Conservation (phyloP, 805 yeast genomes). For the Metschnikowia reukaufii region DNA sequence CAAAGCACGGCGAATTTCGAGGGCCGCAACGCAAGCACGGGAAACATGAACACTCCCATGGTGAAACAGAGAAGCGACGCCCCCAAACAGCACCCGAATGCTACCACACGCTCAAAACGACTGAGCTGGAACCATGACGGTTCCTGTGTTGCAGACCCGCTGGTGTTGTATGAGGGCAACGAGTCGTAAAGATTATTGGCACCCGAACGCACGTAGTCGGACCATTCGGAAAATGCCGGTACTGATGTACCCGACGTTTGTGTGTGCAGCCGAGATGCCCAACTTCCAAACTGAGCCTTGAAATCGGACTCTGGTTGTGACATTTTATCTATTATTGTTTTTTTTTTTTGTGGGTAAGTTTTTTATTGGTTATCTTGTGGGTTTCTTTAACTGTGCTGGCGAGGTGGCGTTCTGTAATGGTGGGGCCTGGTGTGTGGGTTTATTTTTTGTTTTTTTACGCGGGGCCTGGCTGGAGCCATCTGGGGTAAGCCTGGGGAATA, state of each 20-base stretch:
- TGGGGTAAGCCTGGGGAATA: not conserved
- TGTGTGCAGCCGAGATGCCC: conserved; percentile 17
- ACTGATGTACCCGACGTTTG: conserved; percentile 3
- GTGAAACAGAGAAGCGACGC: conserved; percentile 82
- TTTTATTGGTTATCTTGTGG: not conserved
- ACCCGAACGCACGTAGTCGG: conserved; percentile 41
- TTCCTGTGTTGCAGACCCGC: conserved; percentile 48
- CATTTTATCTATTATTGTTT: conserved; percentile 6
- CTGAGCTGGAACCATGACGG: conserved; percentile 77
- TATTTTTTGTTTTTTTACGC: not conserved
- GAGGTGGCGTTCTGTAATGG: not conserved
- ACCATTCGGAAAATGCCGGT: conserved; percentile 42
- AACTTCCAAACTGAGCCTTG: conserved; percentile 21
- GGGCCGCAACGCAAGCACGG: conserved; percentile 86
- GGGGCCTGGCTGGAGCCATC: not conserved
- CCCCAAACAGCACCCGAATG: conserved; percentile 72
- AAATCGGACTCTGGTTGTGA: conserved; percentile 23
- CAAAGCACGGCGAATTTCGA: conserved; percentile 87
- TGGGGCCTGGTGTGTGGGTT: not conserved
- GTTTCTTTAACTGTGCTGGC: not conserved
- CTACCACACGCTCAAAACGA: conserved; percentile 74
- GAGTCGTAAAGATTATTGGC: conserved; percentile 62
- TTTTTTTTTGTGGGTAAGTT: not conserved
- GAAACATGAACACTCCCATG: conserved; percentile 79
- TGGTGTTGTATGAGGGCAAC: conserved; percentile 62